Evolutionary conservation across 1,284 basidiomycete species (phyloP), one percentile per base, ranked within the genome.

Genomic region (Takashimella tepidaria): DNA sequence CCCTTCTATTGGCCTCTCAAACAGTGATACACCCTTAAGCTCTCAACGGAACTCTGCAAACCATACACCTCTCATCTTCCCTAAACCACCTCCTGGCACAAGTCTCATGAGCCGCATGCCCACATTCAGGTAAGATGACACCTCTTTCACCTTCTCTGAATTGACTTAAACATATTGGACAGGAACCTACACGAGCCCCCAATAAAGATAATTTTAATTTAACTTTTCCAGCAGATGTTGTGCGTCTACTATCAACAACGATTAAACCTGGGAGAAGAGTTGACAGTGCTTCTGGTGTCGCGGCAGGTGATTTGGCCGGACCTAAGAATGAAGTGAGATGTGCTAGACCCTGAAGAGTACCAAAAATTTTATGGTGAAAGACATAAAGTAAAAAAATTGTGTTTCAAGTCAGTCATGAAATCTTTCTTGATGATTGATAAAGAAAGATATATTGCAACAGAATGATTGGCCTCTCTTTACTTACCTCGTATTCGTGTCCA

Each of bases 121-220:
- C 78, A 71, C 89, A 92, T n/a, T 69, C 72, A 16, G 81, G 81
- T 2, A 84, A 80, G 64, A 88, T 69, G 48, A 82, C 82, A 12
- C 79, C 80, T 55, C 77, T 76, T 54, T 86, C 81, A 5, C 76
- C 80, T 12, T 80, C 80, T 66, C 80, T 83, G 77, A 90, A 92
- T 75, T 88, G 87, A 48, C 79, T 79, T 61, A 88, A 74, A 70
- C 90, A 92, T 47, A 91, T 85, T 23, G 84, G 82, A 66, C 90
- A 93, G 63, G 83, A 84, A 59, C 88, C 84, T 24, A 92, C 88
- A 1, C 81, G 69, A 10, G 83, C 79, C 22, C 86, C 89, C n/a
- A 87, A 75, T 25, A 90, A 75, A 20, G 79, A 79, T 47, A 90
- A 73, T 74, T 90, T 92, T 54, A 89, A 73, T 76, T 89, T 91